Base-by-base conservation (phyloP, 768 basidiomycete species). In the Amylocystis lapponica region DNA sequence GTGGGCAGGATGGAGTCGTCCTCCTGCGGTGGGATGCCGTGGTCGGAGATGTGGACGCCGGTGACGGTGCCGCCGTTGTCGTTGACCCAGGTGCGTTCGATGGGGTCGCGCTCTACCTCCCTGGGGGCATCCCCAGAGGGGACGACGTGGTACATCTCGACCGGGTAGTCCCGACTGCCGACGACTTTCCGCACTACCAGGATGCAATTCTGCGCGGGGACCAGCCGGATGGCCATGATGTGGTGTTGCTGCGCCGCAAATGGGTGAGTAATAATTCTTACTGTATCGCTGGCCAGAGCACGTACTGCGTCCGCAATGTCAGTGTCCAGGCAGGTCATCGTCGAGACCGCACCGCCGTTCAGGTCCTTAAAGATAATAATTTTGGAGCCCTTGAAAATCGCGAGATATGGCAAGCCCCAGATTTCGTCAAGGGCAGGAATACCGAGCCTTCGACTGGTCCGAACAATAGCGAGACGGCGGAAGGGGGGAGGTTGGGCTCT, bases 321-420 rank as follows among this genome's bases (percentile, higher is more conserved):
- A 27, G 17, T 17, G 22, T 16, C 16, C 21, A 21, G 4, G 47
- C 73, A 73, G 17, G 60, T 57, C 33, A 81, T 65, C 14, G 56
- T 67, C 27, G 61, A 69, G 30, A 54, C 57, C 39, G 53, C 64
- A 34, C 54, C 67, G 17, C 57, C 66, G 23, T 57, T 59, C 29
- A 67, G 52, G 47, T 74, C 63, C 42, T 74, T 66, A 48, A 72
- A 66, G 29, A 70, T 54, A 30, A 80, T 64, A 2, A 57, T 58
- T 41, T 68, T 62, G 1, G 68, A 64, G 21, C 58, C 58, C 49
- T 73, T 72, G 5, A 69, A 66, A 37, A 75, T 63, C 13, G 65
- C 63, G 19, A 75, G 46, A 37, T 67, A 69, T 0, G 73, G 71
- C 13, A 59, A 33, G 11, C 66, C 68, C 37, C 67, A 59, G n/a